phyloP scores from a whole-genome alignment of 2,329 filamentous ascomycete genomes.

The Colletotrichum sublineola region DNA sequence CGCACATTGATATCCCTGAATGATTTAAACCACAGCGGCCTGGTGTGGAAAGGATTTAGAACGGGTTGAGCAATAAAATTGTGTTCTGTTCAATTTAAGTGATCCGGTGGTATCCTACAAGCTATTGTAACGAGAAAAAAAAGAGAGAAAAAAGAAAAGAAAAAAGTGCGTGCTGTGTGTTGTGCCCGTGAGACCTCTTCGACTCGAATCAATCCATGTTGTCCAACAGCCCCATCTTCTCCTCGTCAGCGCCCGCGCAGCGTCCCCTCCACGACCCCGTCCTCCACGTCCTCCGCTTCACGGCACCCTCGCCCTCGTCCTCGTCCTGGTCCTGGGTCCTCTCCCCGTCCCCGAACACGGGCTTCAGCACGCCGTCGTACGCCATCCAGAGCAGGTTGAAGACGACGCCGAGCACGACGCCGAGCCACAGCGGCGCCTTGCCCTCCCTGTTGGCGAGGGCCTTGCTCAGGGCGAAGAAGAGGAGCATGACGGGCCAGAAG shows the following conservation, averaged over 20 bases:
- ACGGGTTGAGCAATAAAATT: constrained; percentile 19
- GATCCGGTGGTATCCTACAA: not conserved
- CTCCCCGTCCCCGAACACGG: constrained; percentile 89
- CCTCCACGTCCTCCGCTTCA: constrained; percentile 15
- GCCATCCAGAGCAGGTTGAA: constrained; percentile 60
- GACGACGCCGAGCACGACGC: constrained; percentile 65
- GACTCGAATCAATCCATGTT: not conserved
- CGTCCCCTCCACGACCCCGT: constrained; percentile 22
- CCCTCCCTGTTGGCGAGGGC: constrained; percentile 76
- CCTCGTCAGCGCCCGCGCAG: constrained; percentile 43
- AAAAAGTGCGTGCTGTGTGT: not conserved
- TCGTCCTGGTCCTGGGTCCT: constrained; percentile 59
- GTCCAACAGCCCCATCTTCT: constrained; percentile 44
- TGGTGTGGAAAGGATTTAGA: constrained; percentile 36
- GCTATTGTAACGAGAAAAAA: not conserved
- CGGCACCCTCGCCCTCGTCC: constrained; percentile 25
- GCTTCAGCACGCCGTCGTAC: constrained; percentile 64
- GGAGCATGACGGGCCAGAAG: constrained; percentile 51
- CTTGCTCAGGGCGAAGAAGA: constrained; percentile 46
- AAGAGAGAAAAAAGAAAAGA: too few relatives aligned
- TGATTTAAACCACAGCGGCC: constrained; percentile 32
- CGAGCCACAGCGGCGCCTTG: constrained; percentile 76
- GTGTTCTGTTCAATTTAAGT: constrained; percentile 8
- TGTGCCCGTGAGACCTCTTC: not conserved
- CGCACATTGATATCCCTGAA: constrained; percentile 40